Evolutionary conservation across 169 alveolate genomes (phyloP), one percentile per base, ranked within the genome.

Genomic region (Eimeria praecox): DNA sequence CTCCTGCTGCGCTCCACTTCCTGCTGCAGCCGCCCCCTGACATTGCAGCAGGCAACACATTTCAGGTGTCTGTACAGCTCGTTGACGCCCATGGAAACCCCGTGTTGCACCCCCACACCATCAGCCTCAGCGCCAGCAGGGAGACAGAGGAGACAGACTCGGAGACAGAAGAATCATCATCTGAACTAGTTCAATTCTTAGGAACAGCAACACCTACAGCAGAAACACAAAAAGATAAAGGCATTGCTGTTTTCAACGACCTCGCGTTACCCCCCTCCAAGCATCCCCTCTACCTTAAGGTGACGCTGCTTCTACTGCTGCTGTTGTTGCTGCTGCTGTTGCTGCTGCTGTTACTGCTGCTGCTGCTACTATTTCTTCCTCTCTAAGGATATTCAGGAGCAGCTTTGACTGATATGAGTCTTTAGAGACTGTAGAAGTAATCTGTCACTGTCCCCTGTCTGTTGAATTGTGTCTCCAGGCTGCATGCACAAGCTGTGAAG

Each of bases 1-100:
- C 44, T 44, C 89, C 89, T 38, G 89, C 89, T 14, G 89, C 44
- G 52, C 89, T 78, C 27, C 64, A 40, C 30, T 78, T 78, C 59
- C 40, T 78, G 30, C 89, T 40, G 89, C 89, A 78, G 44, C 89
- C 89, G 35, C 89, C 89, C 59, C 64, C 89, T 42, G 89, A 78
- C 2, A 40, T 78, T 35, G 89, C 42, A n/a, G 89, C 89, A 44
- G 89, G 89, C 10, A 24, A 33, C 66, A 8, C 66, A 18, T 78
- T 78, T 52, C 35, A 44, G 52, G 89, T 78, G 52, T n/a, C 89
- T 42, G 89, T 78, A 22, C 89, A 78, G 64, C 89, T 78, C 64
- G 27, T 78, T 22, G 89, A 78, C 40, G 89, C 18, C 8, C 89
- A 78, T 18, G 89, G 89, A 62, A 78, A 78, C 59, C 42, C 59